Conservation (phyloP, 768 basidiomycete genomes). For the Mycena vitilis region DNA sequence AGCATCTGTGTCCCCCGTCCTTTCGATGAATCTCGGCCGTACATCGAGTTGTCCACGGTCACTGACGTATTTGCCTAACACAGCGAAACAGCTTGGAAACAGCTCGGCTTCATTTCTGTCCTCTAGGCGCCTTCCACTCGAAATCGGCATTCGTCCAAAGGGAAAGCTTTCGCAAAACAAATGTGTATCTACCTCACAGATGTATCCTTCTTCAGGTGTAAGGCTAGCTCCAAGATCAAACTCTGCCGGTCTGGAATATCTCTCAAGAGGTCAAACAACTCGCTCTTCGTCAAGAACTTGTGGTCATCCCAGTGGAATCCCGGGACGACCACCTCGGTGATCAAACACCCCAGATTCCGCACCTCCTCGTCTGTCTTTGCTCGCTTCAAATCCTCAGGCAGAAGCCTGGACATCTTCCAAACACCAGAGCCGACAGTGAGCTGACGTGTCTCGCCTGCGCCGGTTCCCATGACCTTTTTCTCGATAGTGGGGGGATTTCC, state of each 20-base stretch:
- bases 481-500: slow-evolving; percentile 46
- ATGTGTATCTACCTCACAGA: neutral
- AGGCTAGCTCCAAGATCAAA: slow-evolving; percentile 6
- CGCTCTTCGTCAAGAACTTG: slow-evolving; percentile 41
- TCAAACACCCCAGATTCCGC: slow-evolving; percentile 56
- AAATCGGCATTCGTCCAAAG: too few relatives aligned
- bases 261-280: slow-evolving; percentile 48
- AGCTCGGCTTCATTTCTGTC: too few relatives aligned
- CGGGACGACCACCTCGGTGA: slow-evolving; percentile 60
- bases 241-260: slow-evolving; percentile 11
- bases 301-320: slow-evolving; percentile 68
- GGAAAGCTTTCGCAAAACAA: too few relatives aligned
- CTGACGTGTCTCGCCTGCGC: slow-evolving; percentile 57
- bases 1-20: too few relatives aligned
- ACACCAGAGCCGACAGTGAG: slow-evolving; percentile 55
- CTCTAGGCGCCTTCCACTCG: too few relatives aligned
- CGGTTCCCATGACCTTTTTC: slow-evolving; percentile 44
- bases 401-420: neutral
- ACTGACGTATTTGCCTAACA: too few relatives aligned
- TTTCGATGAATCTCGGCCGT: too few relatives aligned
- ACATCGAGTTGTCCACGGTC: too few relatives aligned
- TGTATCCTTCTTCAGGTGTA: slow-evolving; percentile 1
- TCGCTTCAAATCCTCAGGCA: neutral
- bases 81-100: too few relatives aligned
- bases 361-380: slow-evolving; percentile 45